phyloP scores from a whole-genome alignment of 768 basidiomycete genomes.

The Tulasnella sp. region DNA sequence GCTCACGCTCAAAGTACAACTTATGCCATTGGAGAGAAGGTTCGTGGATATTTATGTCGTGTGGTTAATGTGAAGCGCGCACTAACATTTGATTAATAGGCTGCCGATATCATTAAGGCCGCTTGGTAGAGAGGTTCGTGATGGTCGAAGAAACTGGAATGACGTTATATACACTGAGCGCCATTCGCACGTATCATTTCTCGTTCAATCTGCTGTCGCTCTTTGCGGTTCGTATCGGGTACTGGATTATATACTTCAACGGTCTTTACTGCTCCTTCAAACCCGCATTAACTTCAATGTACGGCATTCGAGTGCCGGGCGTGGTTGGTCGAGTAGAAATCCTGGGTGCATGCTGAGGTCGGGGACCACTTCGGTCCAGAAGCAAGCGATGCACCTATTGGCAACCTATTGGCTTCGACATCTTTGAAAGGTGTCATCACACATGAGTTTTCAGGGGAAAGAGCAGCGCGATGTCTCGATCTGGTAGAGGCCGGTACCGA shows the following conservation, averaged over 20 bases:
- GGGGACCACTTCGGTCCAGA: background rate
- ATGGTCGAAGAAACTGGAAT: background rate
- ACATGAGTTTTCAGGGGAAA: background rate
- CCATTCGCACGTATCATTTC: background rate
- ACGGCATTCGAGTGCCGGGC: no score
- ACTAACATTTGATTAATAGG: background rate
- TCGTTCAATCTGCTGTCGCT: background rate
- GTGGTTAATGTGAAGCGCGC: no score
- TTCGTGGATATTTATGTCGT: background rate
- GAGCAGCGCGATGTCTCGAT: background rate
- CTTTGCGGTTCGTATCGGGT: background rate
- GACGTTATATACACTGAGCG: background rate
- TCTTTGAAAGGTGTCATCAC: background rate
- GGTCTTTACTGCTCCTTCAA: background rate
- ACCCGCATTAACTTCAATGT: background rate
- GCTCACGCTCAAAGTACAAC: constrained; percentile 38
- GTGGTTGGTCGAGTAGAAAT: no score
- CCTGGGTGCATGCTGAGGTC: no score
- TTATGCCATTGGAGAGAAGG: constrained; percentile 31
- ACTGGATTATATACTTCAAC: background rate
- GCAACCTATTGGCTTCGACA: constrained; percentile 26
- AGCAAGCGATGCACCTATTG: background rate
- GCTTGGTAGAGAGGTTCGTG: background rate
- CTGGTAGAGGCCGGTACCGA: background rate
- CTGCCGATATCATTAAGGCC: background rate